phyloP scores from a whole-genome alignment of 208 protist genomes.

The Crithidia brevicula region DNA sequence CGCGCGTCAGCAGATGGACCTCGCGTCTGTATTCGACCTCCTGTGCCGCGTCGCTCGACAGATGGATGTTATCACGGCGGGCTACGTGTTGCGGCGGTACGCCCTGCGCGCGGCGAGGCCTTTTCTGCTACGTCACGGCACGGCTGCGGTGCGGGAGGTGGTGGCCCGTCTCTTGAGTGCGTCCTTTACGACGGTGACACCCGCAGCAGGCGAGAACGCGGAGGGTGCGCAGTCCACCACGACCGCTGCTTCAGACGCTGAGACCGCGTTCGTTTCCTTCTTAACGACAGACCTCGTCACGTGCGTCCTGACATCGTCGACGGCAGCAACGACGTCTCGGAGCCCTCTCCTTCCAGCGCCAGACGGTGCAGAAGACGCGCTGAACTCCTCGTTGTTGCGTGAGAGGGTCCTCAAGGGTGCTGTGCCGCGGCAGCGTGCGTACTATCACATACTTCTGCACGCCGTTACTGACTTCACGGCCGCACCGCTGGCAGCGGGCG shows the following conservation, averaged over 20 bases:
- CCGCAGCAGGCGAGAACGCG: not conserved
- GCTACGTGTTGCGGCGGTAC: slow-evolving; percentile 48
- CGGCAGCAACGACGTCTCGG: not conserved
- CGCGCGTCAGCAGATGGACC: slow-evolving; percentile 40
- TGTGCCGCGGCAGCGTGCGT: slow-evolving; percentile 13
- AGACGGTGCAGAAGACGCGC: not conserved
- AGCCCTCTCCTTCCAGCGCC: not conserved
- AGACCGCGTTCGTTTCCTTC: slow-evolving; percentile 15
- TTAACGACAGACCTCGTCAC: slow-evolving; percentile 4
- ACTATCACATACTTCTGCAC: slow-evolving; percentile 24
- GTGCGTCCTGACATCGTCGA: not conserved
- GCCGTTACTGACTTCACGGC: not conserved
- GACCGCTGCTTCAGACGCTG: not conserved
- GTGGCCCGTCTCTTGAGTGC: slow-evolving; percentile 54
- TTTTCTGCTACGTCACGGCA: slow-evolving; percentile 53
- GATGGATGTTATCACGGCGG: slow-evolving; percentile 29
- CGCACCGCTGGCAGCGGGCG: not conserved
- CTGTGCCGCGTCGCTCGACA: slow-evolving; percentile 44
- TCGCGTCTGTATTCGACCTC: slow-evolving; percentile 60
- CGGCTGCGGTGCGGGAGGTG: slow-evolving; percentile 63
- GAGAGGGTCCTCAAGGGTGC: no score
- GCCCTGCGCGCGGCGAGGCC: slow-evolving; percentile 45
- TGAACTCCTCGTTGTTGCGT: no score
- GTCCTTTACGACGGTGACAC: not conserved
- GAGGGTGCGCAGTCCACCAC: no score